Evolutionary conservation across 106 monocot species (phyloP), one percentile per base, ranked within the genome.

Genomic region (Vanilla planifolia): DNA sequence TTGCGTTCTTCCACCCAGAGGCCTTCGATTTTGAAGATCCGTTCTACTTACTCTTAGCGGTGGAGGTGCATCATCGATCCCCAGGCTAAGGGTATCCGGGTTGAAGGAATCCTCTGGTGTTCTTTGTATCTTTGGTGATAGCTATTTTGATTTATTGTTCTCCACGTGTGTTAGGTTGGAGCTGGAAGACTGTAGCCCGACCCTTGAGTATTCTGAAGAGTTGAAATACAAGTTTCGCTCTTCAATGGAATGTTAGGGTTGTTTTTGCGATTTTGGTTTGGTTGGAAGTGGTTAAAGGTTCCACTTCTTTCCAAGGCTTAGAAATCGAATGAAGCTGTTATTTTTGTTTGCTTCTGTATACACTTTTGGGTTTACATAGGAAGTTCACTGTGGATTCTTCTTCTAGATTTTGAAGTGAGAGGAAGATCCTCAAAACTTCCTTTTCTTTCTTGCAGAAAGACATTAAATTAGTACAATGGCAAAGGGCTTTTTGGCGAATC

Each of bases 221-320:
- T 6, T 17, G 33, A 28, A 30, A 28, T 21, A 35, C 7, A n/a
- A 57, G 14, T 19, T 7, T 17, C 35, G 35, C 57, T 34, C 35
- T 35, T 57, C 35, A 10, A 17, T 53, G n/a, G 30, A 45, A 10
- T 13, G 33, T 67, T 67, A 10, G 30, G 16, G 27, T 55, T 4
- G 19, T 64, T 59, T 59, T 27, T 13, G 5, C 37, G 57, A 66
- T 64, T 66, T 66, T 36, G 46, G 37, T 60, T 73, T 66, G 64
- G 66, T 32, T 46, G 23, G 59, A 32, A 29, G 40, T 3, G 66
- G 27, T 21, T 39, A 46, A 33, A 48, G 60, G 15, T 59, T 44
- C 22, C 32, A n/a, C 2, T 64, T 28, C 20, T 23, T 63, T 48
- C 8, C 50, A 50, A 25, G 4, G 10, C 4, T 0, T 10, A 24